Evolutionary conservation across 768 basidiomycete genomes (phyloP), one percentile per base, ranked within the genome.

Genomic region (Glaciozyma martinii): DNA sequence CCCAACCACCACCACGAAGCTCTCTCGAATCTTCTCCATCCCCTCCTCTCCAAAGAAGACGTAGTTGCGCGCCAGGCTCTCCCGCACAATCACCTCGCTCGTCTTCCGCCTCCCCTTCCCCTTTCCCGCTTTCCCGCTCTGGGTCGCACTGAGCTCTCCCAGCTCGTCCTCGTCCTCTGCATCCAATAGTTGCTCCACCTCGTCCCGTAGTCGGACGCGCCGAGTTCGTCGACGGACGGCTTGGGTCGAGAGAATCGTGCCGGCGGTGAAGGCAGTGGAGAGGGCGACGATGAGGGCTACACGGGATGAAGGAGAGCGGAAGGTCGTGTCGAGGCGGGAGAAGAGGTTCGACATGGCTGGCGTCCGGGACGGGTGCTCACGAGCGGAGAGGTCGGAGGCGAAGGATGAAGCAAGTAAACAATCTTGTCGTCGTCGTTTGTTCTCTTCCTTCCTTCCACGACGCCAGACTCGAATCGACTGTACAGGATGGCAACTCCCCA

Each of bases 1-100:
- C 9, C 95, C 95, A 5, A 99, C 86, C 25, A 98, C 79, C 23
- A 90, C 91, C 1, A 97, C 92, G 7, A 80, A 83, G 18, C 85
- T 83, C 13, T 80, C 74, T 59, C 95, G 81, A 59, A 98, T 81
- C 73, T 83, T 85, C 15, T 78, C 75, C 89, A 97, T 94, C 47
- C 84, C 84, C 43, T 90, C 88, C 40, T 93, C 88, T 0, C 90
- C 91, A 60, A 98, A 87, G 78, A 98, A 97, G 13, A 88, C 85
- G 72, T 94, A 95, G 77, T 97, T 97, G 49, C 95, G 80, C 5
- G 94, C 87, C 54, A 99, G 81, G 76, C 95, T 86, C 74, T 99
- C 93, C 58, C 84, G 81, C 61, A 95, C 82, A 57, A 99, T 81
- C 37, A 82, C 84, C 74, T 97, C 92, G 60, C 61, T 65, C 63